Conservation (phyloP, 2,329 filamentous ascomycete genomes). For the Didymosphaeria variabile region DNA sequence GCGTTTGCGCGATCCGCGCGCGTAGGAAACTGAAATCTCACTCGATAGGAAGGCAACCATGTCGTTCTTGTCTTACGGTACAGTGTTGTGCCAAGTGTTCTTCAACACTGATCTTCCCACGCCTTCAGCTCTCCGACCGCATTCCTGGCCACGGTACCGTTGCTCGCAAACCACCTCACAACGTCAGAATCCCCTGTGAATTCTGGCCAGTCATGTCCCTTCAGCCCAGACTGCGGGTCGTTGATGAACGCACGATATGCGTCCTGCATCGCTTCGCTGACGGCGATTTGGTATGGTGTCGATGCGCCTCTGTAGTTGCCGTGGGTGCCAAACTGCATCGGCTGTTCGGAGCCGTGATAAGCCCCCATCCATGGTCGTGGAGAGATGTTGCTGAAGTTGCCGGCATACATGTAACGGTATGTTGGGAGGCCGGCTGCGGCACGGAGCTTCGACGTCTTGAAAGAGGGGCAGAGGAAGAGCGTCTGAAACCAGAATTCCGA, state of each 20-base stretch:
- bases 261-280: conserved; percentile 41
- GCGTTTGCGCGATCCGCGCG: neutral
- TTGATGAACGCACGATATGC: conserved; percentile 33
- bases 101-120: conserved; percentile 7
- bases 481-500: conserved; percentile 2
- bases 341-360: conserved; percentile 26
- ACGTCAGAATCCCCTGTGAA: neutral
- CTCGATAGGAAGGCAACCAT: neutral
- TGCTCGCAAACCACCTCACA: conserved; percentile 14
- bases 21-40: too few species aligned
- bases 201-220: conserved; percentile 9
- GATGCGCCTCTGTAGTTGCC: conserved; percentile 16
- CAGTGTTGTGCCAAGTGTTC: neutral
- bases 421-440: conserved; percentile 12
- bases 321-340: conserved; percentile 25
- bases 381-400: conserved; percentile 24
- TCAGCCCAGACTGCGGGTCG: conserved; percentile 27
- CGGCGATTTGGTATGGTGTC: conserved; percentile 30
- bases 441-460: conserved; percentile 14
- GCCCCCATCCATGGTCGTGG: conserved; percentile 25
- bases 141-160: conserved; percentile 9
- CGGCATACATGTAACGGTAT: conserved; percentile 23
- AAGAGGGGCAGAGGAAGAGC: conserved; percentile 19
- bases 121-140: neutral
- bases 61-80: neutral